Percentiles rank a stretch among this genome's conserved stretches.
phyloP scores from a whole-genome alignment of 73 alveolate genomes.

The Paramecium octaurelia region DNA sequence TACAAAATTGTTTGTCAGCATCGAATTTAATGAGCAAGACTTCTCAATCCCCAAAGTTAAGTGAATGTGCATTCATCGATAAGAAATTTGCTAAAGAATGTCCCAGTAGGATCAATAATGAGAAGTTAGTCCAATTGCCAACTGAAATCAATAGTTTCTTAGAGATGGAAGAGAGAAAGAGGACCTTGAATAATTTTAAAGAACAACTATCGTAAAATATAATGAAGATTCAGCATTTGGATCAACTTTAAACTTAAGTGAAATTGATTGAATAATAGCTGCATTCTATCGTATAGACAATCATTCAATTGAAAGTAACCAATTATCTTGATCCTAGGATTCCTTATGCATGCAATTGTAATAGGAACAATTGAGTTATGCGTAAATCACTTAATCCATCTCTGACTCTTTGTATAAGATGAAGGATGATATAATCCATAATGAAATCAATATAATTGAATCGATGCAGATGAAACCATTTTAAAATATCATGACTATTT shows the following conservation, averaged over 20 bases:
- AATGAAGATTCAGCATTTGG: neutral
- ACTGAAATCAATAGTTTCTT: neutral
- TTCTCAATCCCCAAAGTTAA: neutral
- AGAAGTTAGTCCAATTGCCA: neutral
- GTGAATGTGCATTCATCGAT: neutral
- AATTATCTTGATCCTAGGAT: neutral
- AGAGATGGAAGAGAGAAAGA: conserved; percentile 1
- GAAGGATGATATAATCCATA: conserved; percentile 1
- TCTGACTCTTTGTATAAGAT: conserved; percentile 5
- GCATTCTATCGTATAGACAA: neutral
- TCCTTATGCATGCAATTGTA: neutral
- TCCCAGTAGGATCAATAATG: neutral
- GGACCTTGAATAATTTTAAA: neutral
- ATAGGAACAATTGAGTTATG: neutral
- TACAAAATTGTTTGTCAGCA: neutral
- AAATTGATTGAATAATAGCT: neutral
- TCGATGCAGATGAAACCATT: conserved; percentile 37
- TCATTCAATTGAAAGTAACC: neutral
- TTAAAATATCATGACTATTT: neutral
- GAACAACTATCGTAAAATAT: neutral
- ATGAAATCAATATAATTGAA: conserved; percentile 5
- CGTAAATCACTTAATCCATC: neutral
- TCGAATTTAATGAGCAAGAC: neutral
- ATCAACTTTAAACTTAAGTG: neutral
- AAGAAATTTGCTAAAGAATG: conserved; percentile 2